Evolutionary conservation across 345 rosid species (phyloP), one percentile per base, ranked within the genome.

Genomic region (Populus ilicifolia): DNA sequence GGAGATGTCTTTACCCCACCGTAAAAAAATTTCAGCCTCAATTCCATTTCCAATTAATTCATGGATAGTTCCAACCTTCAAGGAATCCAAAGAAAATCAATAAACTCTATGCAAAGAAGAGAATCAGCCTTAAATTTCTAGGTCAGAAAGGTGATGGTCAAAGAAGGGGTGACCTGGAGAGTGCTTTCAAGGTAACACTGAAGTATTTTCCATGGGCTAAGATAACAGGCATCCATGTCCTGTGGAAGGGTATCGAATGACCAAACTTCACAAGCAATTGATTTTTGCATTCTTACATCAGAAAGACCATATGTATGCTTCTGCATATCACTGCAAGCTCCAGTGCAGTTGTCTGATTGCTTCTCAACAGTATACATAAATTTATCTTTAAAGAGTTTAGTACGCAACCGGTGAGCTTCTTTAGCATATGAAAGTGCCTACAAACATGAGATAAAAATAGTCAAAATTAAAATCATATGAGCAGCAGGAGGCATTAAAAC

Each of bases 171-270:
- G 70, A 95, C 99, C 96, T 96, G 98, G 78, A 93, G 89, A 78
- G 86, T 90, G 88, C 99, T 96, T 82, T 96, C 99, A 77, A 96
- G 89, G 80, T 92, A 93, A 82, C 92, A 85, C 27, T 96, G 93
- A 73, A 96, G 89, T 75, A 88, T 87, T 79, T 86, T 91, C 97
- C 98, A 96, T 35, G 96, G 89, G 82, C 98, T 96, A 80, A 93
- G 88, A 86, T 93, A 87, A 70, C 74, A 85, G 72, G 77, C 81
- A 75, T 85, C 89, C 50, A 84, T 39, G 66, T 92, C 87, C 84
- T 83, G 81, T 35, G 80, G 76, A 79, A 70, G 71, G 54, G 69
- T 69, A 64, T 88, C 83, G 62, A 86, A 85, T 13, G 87, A 85
- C 96, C 92, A 90, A 68, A 86, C 71, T 80, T 92, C 89, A 85